A percentile compares a stretch with the other conserved stretches of the same genome.
Evolutionary conservation across 164 flowering plant species (phyloP).

Genomic region (Piper longum): DNA sequence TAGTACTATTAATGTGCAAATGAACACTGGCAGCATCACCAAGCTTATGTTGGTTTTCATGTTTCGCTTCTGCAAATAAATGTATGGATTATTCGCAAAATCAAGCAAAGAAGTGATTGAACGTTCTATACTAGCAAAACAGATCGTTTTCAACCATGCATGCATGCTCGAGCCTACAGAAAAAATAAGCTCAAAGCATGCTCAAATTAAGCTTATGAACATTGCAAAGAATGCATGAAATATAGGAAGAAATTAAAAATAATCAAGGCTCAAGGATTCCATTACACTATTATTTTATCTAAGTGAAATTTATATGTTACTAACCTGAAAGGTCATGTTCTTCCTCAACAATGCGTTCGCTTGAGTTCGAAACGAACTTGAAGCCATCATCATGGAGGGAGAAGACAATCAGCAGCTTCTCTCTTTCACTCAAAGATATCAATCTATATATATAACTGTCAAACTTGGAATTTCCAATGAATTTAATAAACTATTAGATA

Average conservation of each 20-base stretch:
- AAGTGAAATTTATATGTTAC: no score
- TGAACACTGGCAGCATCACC: constrained; percentile 34
- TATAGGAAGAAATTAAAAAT: not conserved
- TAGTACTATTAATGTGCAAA: constrained; percentile 34
- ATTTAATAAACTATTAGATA: no score
- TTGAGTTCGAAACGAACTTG: constrained; percentile 47
- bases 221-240: not conserved
- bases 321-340: constrained; percentile 13
- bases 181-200: not conserved
- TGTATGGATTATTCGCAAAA: not conserved
- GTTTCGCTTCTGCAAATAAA: constrained; percentile 46
- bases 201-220: not conserved
- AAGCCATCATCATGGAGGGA: not conserved
- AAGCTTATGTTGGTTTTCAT: constrained; percentile 30
- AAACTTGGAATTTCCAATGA: no score
- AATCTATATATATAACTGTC: no score
- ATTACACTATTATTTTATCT: no score
- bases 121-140: not conserved
- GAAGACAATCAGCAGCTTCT: not conserved
- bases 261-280: not conserved
- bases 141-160: not conserved
- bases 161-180: not conserved
- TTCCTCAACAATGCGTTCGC: constrained; percentile 73
- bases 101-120: not conserved
- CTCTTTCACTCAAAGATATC: no score